A percentile compares a stretch with the other conserved stretches of the same genome.
Conservation (phyloP, 768 basidiomycete genomes). For the Rhodotorula paludigena region DNA sequence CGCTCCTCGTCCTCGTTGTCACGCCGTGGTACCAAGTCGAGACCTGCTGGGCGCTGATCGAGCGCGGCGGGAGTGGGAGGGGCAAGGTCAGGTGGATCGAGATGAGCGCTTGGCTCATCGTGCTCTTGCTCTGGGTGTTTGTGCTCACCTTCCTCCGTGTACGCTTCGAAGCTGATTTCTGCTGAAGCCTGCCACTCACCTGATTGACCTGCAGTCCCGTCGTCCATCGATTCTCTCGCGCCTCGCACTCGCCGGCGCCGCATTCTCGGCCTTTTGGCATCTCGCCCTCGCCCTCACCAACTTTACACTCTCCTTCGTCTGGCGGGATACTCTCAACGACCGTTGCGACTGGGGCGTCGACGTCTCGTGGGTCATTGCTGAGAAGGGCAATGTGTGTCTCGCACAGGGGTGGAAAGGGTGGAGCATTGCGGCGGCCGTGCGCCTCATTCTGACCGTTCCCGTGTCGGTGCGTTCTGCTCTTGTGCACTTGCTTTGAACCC, state of each 20-base stretch:
- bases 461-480: neutral
- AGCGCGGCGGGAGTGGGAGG: neutral
- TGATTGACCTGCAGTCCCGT: neutral
- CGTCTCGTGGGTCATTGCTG: neutral
- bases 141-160: constrained; percentile 12
- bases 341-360: constrained; percentile 10
- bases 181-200: too few relatives aligned
- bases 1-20: constrained; percentile 3
- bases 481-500: neutral
- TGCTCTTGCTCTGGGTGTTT: neutral
- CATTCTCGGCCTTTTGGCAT: constrained; percentile 2
- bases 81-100: constrained; percentile 10
- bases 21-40: constrained; percentile 10
- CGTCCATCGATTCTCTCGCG: neutral
- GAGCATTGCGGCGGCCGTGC: constrained; percentile 1
- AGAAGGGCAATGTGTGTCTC: neutral
- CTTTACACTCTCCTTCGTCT: constrained; percentile 22
- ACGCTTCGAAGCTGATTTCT: neutral
- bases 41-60: neutral
- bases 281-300: constrained; percentile 8
- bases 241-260: neutral
- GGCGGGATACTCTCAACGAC: neutral
- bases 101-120: neutral
- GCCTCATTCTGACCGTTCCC: neutral
- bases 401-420: neutral